Percentiles rank a stretch among this genome's conserved stretches.
phyloP scores from a whole-genome alignment of 306 rosid species.

The Casuarina glauca region DNA sequence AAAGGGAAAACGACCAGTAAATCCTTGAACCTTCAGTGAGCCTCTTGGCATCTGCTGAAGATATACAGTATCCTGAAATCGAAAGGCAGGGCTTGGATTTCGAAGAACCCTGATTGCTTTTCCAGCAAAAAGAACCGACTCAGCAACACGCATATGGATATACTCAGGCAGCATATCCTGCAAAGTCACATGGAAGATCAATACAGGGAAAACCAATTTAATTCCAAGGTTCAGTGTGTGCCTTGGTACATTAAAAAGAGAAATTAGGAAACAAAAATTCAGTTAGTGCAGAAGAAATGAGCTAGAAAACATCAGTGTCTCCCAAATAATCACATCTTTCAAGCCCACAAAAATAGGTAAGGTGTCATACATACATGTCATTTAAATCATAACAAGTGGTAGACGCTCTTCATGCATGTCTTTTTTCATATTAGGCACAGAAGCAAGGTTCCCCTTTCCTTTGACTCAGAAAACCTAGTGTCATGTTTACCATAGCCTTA shows the following conservation, averaged over 20 bases:
- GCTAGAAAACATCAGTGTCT: conserved; percentile 12
- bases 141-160: conserved; percentile 87
- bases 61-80: conserved; percentile 50
- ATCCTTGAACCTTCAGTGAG: conserved; percentile 66
- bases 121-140: conserved; percentile 92
- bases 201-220: neutral
- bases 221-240: neutral
- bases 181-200: conserved; percentile 20
- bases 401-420: neutral
- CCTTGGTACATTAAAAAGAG: neutral
- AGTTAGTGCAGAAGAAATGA: neutral
- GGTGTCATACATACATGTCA: neutral
- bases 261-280: conserved; percentile 2
- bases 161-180: conserved; percentile 97
- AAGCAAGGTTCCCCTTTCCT: neutral
- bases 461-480: neutral
- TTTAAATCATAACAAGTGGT: neutral
- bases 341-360: neutral
- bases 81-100: conserved; percentile 82
- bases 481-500: neutral
- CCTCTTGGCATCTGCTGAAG: conserved; percentile 66
- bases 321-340: neutral
- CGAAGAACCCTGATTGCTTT: conserved; percentile 91
- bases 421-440: neutral
- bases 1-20: conserved; percentile 57